A percentile compares a stretch with the other conserved stretches of the same genome.
These are phyloP conservation scores for Colletotrichum tropicicola DNA, from an alignment of 2,329 filamentous ascomycete genomes.

Conservation along the genomic window DNA sequence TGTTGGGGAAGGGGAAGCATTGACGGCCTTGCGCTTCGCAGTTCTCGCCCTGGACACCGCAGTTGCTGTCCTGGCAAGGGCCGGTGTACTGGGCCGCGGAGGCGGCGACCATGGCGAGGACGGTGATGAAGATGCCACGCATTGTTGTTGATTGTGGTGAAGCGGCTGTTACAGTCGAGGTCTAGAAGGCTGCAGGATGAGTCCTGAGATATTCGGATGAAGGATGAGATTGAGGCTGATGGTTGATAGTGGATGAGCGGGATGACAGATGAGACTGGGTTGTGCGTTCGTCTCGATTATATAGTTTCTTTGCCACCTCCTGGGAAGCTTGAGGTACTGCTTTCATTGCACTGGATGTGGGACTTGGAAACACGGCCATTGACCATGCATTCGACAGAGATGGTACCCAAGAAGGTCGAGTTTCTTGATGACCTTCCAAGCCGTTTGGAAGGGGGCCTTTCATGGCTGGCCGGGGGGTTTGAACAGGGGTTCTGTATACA, in stretches of 20 bases:
- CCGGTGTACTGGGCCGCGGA: conserved; percentile 15
- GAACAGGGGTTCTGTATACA: neutral
- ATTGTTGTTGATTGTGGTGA: neutral
- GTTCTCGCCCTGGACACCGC: conserved; percentile 14
- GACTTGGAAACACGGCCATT: neutral
- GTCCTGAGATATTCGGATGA: conserved; percentile 3
- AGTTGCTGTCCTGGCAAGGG: conserved; percentile 20
- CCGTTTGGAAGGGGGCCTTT: neutral
- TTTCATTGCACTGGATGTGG: neutral
- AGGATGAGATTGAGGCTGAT: neutral
- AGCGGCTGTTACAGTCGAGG: neutral
- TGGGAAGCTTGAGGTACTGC: neutral
- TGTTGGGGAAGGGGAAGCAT: conserved; percentile 27
- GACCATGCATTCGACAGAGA: neutral
- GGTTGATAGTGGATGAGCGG: neutral
- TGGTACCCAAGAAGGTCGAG: neutral
- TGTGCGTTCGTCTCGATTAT: conserved; percentile 16
- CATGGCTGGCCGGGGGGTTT: neutral
- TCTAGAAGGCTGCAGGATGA: neutral
- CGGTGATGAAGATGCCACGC: conserved; percentile 6
- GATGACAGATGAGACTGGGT: neutral
- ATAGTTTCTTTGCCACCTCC: neutral
- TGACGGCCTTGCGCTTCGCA: conserved; percentile 23
- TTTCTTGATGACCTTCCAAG: neutral
- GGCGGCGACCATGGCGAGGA: conserved; percentile 10